Evolutionary conservation across 495 filamentous ascomycete genomes (phyloP).

Genomic region (Neurospora tetraspora): DNA sequence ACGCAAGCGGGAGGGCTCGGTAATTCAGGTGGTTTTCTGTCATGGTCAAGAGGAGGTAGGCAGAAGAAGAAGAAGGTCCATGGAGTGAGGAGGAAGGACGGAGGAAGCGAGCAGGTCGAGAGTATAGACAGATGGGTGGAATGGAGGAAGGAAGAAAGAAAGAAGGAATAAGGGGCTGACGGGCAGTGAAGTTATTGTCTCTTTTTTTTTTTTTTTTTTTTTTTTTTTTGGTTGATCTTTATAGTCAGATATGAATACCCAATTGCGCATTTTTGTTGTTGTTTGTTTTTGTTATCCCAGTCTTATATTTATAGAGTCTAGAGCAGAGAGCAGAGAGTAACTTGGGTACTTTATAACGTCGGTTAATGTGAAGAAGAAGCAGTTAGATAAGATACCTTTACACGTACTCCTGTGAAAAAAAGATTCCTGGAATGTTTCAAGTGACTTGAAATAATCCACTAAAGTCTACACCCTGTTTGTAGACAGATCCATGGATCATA

Average conservation of each 20-base stretch:
- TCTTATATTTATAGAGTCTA: constrained; percentile 1
- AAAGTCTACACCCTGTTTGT: no score
- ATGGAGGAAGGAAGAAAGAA: not conserved
- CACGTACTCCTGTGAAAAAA: no score
- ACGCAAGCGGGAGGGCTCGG: not conserved
- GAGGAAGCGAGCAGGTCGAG: not conserved
- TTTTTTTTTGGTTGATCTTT: constrained; percentile 1
- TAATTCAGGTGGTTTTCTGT: not conserved
- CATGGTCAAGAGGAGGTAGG: not conserved
- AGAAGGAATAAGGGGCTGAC: not conserved
- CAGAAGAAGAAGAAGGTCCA: no score
- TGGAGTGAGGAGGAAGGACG: not conserved
- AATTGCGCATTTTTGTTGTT: not conserved
- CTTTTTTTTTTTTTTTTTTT: not conserved
- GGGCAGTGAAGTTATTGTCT: not conserved
- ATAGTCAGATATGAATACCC: constrained; percentile 10
- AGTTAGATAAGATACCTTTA: not conserved
- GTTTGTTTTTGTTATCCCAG: not conserved
- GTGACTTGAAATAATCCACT: no score
- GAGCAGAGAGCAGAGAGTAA: not conserved
- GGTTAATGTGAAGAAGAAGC: not conserved
- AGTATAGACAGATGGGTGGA: not conserved
- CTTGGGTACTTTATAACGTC: not conserved
- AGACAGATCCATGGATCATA: no score
- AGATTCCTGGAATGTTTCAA: no score